Conservation (phyloP, 2,329 filamentous ascomycete genomes). For the Rutstroemia sydowiana region DNA sequence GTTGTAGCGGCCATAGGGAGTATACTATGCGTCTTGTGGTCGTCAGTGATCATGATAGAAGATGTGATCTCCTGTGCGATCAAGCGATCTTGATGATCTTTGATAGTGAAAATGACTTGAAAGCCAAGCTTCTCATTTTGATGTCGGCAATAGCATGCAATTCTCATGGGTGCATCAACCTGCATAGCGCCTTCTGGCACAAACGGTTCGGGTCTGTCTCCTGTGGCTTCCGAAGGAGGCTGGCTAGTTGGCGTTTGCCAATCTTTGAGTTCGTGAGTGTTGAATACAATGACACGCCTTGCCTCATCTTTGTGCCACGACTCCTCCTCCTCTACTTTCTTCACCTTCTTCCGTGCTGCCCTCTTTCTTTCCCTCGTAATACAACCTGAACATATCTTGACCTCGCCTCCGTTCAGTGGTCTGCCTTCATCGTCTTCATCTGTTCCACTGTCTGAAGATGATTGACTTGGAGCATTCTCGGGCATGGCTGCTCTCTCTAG, state of each 20-base stretch:
- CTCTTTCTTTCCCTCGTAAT: conserved; percentile 87
- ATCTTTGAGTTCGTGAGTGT: conserved; percentile 79
- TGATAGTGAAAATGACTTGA: conserved; percentile 88
- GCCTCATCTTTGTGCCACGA: conserved; percentile 75
- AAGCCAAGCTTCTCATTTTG: conserved; percentile 92
- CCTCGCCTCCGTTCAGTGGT: conserved; percentile 83
- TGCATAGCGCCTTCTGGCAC: conserved; percentile 57
- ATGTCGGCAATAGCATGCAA: conserved; percentile 94
- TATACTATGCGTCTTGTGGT: conserved; percentile 77
- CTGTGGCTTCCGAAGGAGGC: conserved; percentile 38
- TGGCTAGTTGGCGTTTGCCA: conserved; percentile 60
- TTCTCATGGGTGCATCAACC: conserved; percentile 85
- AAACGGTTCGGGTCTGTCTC: conserved; percentile 40
- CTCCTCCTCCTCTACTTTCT: conserved; percentile 88
- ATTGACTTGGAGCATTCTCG: conserved; percentile 14
- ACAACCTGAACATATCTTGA: conserved; percentile 86
- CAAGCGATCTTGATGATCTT: conserved; percentile 67
- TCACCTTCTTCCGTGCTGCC: conserved; percentile 84
- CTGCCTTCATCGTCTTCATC: conserved; percentile 49
- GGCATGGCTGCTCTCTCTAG: conserved; percentile 34
- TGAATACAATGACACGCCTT: conserved; percentile 82
- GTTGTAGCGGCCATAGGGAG: conserved; percentile 30
- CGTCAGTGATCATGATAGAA: conserved; percentile 94
- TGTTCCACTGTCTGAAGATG: conserved; percentile 17
- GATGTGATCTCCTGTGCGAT: conserved; percentile 79